Conservation (phyloP, 257 asterid genomes). For the Pogostemon cablin region DNA sequence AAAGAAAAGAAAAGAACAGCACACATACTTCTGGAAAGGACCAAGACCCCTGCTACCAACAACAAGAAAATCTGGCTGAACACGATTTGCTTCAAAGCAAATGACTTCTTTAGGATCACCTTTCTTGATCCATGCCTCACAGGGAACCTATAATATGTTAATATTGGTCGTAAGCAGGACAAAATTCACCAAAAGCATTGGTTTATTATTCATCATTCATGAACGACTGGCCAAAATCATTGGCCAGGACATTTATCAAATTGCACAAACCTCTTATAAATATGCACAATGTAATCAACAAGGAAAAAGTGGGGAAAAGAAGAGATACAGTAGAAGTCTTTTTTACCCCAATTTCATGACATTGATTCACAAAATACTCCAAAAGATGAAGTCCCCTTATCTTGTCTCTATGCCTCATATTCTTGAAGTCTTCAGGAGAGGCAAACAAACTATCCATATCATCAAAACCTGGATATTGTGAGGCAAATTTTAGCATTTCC, state of each 20-base stretch:
- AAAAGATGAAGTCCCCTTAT: slow-evolving; percentile 70
- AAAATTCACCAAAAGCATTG: not conserved
- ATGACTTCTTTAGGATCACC: slow-evolving; percentile 86
- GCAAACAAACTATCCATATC: slow-evolving; percentile 77
- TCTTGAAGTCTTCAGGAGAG: slow-evolving; percentile 71
- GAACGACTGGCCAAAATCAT: slow-evolving; percentile 6
- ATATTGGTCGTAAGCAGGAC: not conserved
- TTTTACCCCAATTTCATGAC: slow-evolving; percentile 83
- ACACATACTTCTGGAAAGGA: slow-evolving; percentile 76
- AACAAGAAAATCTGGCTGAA: slow-evolving; percentile 78
- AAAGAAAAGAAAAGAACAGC: not conserved
- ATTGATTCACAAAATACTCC: slow-evolving; percentile 81
- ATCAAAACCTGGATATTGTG: slow-evolving; percentile 60
- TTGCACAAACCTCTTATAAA: not conserved
- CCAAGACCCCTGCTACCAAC: slow-evolving; percentile 91
- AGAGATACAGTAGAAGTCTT: not conserved
- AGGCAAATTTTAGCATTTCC: slow-evolving; percentile 23
- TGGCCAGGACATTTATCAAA: slow-evolving; percentile 1
- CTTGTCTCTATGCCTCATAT: slow-evolving; percentile 55
- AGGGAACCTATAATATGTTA: slow-evolving; percentile 56
- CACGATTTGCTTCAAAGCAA: slow-evolving; percentile 68
- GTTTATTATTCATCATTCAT: not conserved
- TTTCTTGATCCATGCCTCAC: slow-evolving; percentile 83
- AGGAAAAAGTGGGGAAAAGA: not conserved
- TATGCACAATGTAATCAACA: slow-evolving; percentile 5